Percentiles rank a stretch among this genome's conserved stretches.
These are phyloP conservation scores for Scortechinia acanthostroma DNA, from an alignment of 2,329 filamentous ascomycete genomes.

Conservation along the genomic window DNA sequence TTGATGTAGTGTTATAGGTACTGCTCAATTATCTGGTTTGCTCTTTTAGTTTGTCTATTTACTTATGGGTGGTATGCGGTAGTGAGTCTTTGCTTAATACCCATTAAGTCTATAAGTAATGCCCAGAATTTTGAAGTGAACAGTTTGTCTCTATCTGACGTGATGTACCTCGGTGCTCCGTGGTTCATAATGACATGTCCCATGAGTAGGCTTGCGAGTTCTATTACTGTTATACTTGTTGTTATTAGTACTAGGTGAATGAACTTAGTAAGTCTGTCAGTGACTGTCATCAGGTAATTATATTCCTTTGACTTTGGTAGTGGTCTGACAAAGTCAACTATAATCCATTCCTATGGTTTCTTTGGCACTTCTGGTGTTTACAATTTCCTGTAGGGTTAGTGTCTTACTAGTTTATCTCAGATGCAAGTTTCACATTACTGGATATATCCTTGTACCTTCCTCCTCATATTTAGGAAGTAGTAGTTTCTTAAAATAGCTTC, in stretches of 20 bases:
- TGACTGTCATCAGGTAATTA: background rate
- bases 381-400: background rate
- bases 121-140: background rate
- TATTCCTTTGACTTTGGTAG: background rate
- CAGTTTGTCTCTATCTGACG: background rate
- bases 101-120: background rate
- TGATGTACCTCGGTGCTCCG: background rate
- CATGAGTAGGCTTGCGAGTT: background rate
- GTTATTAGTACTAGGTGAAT: background rate
- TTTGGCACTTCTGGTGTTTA: background rate
- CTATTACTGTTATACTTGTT: background rate
- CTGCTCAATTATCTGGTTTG: background rate
- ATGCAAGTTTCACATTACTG: background rate
- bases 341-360: background rate
- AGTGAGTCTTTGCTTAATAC: background rate
- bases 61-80: background rate
- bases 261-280: background rate
- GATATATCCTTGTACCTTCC: background rate
- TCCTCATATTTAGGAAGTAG: constrained; percentile 1
- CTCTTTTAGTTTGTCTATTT: background rate
- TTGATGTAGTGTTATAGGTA: background rate
- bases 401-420: background rate
- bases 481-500: background rate
- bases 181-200: background rate
- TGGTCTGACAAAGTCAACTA: background rate